Conservation (phyloP, 805 yeast genomes). For the Kodamaea hsintzibuensis region DNA sequence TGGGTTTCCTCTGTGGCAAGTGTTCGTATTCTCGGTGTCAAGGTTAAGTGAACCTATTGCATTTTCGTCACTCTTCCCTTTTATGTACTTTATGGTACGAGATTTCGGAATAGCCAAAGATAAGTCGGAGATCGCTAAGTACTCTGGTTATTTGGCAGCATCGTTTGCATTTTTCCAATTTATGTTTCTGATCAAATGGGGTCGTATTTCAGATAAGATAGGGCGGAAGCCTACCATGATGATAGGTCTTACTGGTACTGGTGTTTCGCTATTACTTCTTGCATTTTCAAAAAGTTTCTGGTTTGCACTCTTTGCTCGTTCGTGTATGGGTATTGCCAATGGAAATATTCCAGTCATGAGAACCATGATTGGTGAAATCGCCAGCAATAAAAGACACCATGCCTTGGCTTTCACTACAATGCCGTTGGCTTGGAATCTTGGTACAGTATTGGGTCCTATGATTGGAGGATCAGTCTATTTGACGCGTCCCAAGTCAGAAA, state of each 20-base stretch:
- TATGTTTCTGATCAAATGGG: conserved; percentile 30
- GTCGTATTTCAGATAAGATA: conserved; percentile 27
- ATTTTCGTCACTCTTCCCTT: conserved; percentile 16
- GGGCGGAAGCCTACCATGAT: conserved; percentile 32
- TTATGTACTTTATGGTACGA: conserved; percentile 20
- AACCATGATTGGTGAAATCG: conserved; percentile 34
- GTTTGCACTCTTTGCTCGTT: conserved; percentile 30
- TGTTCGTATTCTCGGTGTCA: conserved; percentile 21
- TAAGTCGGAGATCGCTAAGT: conserved; percentile 21
- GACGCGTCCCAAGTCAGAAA: conserved; percentile 23
- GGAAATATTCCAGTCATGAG: conserved; percentile 35
- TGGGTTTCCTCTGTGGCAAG: conserved; percentile 24
- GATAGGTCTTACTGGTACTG: conserved; percentile 27
- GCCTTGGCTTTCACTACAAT: conserved; percentile 31
- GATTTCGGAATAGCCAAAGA: conserved; percentile 22
- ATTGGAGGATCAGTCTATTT: conserved; percentile 32
- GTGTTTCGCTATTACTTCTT: conserved; percentile 25
- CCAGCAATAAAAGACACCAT: conserved; percentile 30
- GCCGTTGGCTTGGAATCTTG: conserved; percentile 35
- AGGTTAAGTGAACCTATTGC: conserved; percentile 16
- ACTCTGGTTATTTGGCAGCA: conserved; percentile 23
- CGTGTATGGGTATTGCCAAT: conserved; percentile 29
- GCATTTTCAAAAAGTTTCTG: conserved; percentile 32
- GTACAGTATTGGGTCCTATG: conserved; percentile 32
- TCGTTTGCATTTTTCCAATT: conserved; percentile 26